Percentiles rank a stretch among this genome's conserved stretches.
phyloP scores from a whole-genome alignment of 768 basidiomycete genomes.

The Mycena venus region DNA sequence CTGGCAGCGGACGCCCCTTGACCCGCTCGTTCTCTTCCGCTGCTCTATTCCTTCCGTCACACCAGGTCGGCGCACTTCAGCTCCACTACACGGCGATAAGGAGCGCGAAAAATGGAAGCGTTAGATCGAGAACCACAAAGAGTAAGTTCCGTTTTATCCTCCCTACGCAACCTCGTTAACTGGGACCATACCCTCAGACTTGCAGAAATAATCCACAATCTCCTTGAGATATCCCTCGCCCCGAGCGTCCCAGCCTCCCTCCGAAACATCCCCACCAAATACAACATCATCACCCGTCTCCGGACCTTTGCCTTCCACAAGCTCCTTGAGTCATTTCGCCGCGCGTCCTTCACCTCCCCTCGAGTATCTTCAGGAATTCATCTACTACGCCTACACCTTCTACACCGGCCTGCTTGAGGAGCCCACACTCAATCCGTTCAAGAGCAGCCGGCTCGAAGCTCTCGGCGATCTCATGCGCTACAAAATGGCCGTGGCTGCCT shows the following conservation, averaged over 20 bases:
- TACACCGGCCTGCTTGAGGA: conserved; percentile 94
- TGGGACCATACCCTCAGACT: conserved; percentile 67
- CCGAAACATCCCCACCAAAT: conserved; percentile 91
- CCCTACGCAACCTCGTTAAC: conserved; percentile 28
- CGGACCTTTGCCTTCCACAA: conserved; percentile 95
- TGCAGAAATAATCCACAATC: conserved; percentile 90
- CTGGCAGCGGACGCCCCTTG: too few species aligned
- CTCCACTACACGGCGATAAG: too few species aligned
- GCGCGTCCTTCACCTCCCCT: conserved; percentile 84
- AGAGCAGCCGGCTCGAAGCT: conserved; percentile 93
- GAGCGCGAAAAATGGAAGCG: conserved; percentile 85
- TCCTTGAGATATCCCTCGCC: conserved; percentile 87
- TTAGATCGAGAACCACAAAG: conserved; percentile 84
- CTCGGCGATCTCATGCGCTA: conserved; percentile 97
- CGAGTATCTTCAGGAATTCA: conserved; percentile 94
- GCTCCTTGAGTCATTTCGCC: conserved; percentile 90
- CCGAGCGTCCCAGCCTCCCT: conserved; percentile 91
- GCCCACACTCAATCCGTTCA: conserved; percentile 75
- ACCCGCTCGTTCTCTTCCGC: too few species aligned
- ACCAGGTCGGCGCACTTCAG: too few species aligned
- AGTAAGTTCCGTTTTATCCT: conserved; percentile 62
- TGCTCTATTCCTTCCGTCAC: too few species aligned
- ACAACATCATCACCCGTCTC: conserved; percentile 94
- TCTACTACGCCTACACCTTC: conserved; percentile 95
- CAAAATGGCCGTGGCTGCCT: conserved; percentile 94